phyloP scores from a whole-genome alignment of 192 early-diverging fungal species.

The Umbelopsis vinacea region DNA sequence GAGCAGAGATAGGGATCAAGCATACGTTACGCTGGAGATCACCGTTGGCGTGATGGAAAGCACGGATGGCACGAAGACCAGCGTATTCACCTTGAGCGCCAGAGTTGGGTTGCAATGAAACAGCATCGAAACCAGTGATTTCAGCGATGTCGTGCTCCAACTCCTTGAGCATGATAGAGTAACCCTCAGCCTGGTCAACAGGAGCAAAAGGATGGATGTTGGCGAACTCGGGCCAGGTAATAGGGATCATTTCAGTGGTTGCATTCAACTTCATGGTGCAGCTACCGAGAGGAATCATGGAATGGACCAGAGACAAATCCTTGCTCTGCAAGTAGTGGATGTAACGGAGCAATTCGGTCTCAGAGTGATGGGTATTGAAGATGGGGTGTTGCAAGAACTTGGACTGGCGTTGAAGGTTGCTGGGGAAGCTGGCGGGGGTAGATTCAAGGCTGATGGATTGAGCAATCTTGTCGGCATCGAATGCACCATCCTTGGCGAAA shows the following conservation, averaged over 20 bases:
- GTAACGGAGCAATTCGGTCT: constrained; percentile 99
- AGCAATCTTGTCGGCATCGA: constrained; percentile 47
- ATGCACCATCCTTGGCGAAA: constrained; percentile 70
- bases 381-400: constrained; percentile 87
- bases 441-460: constrained; percentile 16
- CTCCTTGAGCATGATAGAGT: constrained; percentile 86
- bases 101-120: constrained; percentile 97
- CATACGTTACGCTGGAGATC: constrained; percentile 88
- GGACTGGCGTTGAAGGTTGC: constrained; percentile 71
- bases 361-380: constrained; percentile 96
- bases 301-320: constrained; percentile 97
- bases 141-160: constrained; percentile 86
- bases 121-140: constrained; percentile 93
- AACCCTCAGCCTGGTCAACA: constrained; percentile 91
- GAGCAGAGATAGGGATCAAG: constrained; percentile 97
- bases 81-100: constrained; percentile 99
- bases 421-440: constrained; percentile 49
- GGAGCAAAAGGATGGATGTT: constrained; percentile 98
- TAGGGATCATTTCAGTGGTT: constrained; percentile 99
- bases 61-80: constrained; percentile 91
- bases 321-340: constrained; percentile 94
- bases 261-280: constrained; percentile 99
- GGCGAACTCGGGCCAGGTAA: constrained; percentile 97
- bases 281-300: constrained; percentile 98
- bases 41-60: constrained; percentile 88